These are phyloP conservation scores for Mycena chlorophos DNA, from an alignment of 768 basidiomycete species.

Conservation along the genomic window DNA sequence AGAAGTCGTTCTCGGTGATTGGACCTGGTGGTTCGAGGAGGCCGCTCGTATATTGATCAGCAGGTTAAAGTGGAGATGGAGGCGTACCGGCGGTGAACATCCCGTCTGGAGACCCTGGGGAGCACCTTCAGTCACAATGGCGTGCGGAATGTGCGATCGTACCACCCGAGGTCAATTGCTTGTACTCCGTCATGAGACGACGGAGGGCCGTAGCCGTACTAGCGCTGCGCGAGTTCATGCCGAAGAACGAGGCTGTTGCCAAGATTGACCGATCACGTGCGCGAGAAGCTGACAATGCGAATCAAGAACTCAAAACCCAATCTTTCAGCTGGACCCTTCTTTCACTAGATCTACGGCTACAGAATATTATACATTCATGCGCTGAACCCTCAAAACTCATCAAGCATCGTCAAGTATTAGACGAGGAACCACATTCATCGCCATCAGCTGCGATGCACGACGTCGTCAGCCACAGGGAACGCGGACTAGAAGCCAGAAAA, in stretches of 20 bases:
- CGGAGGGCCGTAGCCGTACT: constrained; percentile 72
- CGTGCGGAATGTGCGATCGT: constrained; percentile 17
- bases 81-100: constrained; percentile 89
- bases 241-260: no score
- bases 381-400: constrained; percentile 18
- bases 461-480: not conserved
- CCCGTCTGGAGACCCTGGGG: constrained; percentile 78
- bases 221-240: constrained; percentile 57
- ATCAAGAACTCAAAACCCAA: not conserved
- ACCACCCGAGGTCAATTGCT: constrained; percentile 81
- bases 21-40: constrained; percentile 54
- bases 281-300: no score
- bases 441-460: constrained; percentile 74
- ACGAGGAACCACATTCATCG: constrained; percentile 94
- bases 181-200: constrained; percentile 92
- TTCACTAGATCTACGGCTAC: not conserved
- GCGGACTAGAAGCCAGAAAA: constrained; percentile 1
- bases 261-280: no score
- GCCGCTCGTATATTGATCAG: constrained; percentile 1
- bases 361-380: constrained; percentile 17
- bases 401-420: constrained; percentile 81
- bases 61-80: not conserved
- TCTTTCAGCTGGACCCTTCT: no score
- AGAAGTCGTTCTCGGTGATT: constrained; percentile 89
- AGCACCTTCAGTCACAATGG: constrained; percentile 4